These are phyloP conservation scores for Eutrema salsugineum DNA, from an alignment of 441 rosid genomes.

Conservation along the genomic window DNA sequence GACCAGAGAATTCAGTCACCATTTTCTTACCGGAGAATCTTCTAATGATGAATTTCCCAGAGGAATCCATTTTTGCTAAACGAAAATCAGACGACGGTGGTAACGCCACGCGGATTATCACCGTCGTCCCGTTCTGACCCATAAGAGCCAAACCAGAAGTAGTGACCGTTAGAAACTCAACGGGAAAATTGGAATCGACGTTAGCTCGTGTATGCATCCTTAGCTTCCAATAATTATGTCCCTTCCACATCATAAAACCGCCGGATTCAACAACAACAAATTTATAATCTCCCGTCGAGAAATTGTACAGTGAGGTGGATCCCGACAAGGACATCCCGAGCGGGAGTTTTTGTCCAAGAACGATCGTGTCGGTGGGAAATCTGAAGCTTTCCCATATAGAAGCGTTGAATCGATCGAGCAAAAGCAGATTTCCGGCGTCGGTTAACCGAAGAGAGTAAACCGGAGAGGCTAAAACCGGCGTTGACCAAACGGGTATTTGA, in stretches of 20 bases:
- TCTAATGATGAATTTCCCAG: constrained; percentile 51
- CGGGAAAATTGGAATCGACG: constrained; percentile 35
- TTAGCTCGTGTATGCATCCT: constrained; percentile 55
- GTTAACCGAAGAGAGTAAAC: constrained; percentile 48
- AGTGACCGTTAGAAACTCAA: constrained; percentile 59
- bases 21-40: constrained; percentile 40
- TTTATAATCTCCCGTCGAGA: constrained; percentile 62
- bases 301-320: constrained; percentile 42
- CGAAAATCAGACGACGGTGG: constrained; percentile 42
- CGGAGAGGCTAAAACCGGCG: constrained; percentile 51
- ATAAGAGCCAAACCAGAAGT: constrained; percentile 56
- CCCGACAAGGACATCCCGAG: constrained; percentile 40
- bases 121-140: constrained; percentile 53
- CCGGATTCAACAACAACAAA: constrained; percentile 46
- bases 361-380: constrained; percentile 70
- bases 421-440: constrained; percentile 72
- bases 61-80: constrained; percentile 48
- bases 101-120: constrained; percentile 44
- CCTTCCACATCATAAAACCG: constrained; percentile 55
- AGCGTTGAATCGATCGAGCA: constrained; percentile 51
- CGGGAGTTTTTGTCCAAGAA: constrained; percentile 56
- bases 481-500: constrained; percentile 53
- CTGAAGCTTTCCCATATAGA: constrained; percentile 85
- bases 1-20: constrained; percentile 52
- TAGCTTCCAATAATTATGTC: constrained; percentile 66